These are phyloP conservation scores for Syzygium grande DNA, from an alignment of 345 rosid genomes.

Conservation along the genomic window DNA sequence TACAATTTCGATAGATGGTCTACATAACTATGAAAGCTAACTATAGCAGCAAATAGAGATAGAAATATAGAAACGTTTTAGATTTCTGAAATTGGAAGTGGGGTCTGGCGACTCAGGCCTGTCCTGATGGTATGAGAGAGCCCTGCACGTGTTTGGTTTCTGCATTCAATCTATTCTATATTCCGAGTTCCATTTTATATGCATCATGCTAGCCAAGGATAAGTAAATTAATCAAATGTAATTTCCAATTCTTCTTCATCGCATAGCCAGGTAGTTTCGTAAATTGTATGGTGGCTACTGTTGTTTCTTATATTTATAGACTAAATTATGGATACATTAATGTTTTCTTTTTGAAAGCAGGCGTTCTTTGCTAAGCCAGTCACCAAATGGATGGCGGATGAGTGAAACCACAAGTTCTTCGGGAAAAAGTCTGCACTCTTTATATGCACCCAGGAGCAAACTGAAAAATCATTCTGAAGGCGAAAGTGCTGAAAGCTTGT, in stretches of 20 bases:
- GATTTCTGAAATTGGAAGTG: neutral
- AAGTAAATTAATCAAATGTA: neutral
- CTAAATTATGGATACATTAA: neutral
- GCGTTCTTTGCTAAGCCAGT: conserved; percentile 90
- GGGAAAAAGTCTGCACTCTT: conserved; percentile 22
- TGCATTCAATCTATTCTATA: neutral
- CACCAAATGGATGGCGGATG: conserved; percentile 47
- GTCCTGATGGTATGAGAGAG: neutral
- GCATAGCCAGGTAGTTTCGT: neutral
- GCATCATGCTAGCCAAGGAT: neutral
- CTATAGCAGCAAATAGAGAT: neutral
- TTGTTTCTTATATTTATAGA: neutral
- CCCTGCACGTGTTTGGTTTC: neutral
- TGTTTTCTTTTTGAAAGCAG: conserved; percentile 20
- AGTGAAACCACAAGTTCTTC: conserved; percentile 26
- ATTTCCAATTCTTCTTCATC: neutral
- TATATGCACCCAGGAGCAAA: conserved; percentile 23
- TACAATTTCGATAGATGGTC: neutral
- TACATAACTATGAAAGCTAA: neutral
- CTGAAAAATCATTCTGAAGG: conserved; percentile 11
- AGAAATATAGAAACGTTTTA: neutral
- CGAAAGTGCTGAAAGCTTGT: conserved; percentile 13
- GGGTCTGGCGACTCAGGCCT: neutral
- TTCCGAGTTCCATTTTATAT: neutral
- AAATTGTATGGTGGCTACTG: neutral